Conservation (phyloP, 805 yeast genomes). For the Debaryomyces castellii region DNA sequence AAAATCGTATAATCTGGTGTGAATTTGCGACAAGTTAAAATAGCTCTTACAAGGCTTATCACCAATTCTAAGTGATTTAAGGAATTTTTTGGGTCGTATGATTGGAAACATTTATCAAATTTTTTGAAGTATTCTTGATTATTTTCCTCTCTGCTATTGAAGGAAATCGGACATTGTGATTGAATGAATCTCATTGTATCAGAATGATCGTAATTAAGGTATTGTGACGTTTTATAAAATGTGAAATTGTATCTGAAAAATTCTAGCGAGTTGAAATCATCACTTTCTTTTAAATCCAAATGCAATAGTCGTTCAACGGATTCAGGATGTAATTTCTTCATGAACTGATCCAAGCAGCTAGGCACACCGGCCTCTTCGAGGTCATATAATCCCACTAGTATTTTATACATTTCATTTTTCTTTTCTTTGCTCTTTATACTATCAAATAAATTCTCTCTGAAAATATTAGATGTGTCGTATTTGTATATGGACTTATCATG, state of each 20-base stretch:
- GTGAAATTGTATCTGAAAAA: constrained; percentile 22
- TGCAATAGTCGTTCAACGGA: constrained; percentile 9
- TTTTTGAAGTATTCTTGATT: constrained; percentile 20
- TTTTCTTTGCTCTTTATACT: constrained; percentile 13
- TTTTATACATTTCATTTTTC: constrained; percentile 17
- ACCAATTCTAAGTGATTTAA: constrained; percentile 12
- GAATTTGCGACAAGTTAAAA: constrained; percentile 10
- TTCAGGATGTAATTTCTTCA: constrained; percentile 11
- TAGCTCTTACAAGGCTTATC: constrained; percentile 6
- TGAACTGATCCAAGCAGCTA: constrained; percentile 12
- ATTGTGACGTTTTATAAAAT: constrained; percentile 29
- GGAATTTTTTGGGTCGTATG: constrained; percentile 8
- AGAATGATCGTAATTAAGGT: constrained; percentile 30
- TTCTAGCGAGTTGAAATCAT: constrained; percentile 22
- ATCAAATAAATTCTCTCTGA: constrained; percentile 17
- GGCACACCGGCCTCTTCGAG: constrained; percentile 9
- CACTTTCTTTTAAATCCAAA: constrained; percentile 10
- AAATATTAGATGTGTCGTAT: constrained; percentile 7
- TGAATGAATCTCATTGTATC: constrained; percentile 24
- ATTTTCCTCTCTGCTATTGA: constrained; percentile 11
- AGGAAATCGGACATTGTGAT: constrained; percentile 8
- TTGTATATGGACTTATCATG: constrained; percentile 5
- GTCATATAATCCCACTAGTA: constrained; percentile 9
- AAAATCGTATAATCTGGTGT: constrained; percentile 27
- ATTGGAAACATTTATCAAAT: constrained; percentile 16